Conservation (phyloP, 768 basidiomycete species). For the Macrolepiota albuminosa region DNA sequence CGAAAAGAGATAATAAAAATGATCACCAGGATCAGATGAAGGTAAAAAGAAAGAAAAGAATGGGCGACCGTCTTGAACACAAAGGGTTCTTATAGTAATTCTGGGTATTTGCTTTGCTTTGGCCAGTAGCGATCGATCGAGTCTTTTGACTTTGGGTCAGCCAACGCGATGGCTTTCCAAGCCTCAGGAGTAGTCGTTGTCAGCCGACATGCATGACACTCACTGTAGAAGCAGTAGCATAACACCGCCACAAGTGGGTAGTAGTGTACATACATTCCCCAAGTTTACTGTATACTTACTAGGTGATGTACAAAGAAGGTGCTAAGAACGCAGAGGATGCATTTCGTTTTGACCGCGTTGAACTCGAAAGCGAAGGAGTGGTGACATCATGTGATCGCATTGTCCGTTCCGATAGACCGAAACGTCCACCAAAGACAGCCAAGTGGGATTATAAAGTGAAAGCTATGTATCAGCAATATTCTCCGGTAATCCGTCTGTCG, state of each 20-base stretch:
- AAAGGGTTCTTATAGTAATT: conserved; percentile 23
- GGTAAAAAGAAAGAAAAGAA: conserved; percentile 30
- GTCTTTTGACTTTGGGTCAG: conserved; percentile 10
- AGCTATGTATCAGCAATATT: not conserved
- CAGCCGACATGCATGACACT: not conserved
- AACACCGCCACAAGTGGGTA: too few species aligned
- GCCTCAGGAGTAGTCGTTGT: not conserved
- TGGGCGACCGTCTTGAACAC: conserved; percentile 8
- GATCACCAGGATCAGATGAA: conserved; percentile 56
- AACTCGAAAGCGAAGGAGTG: not conserved
- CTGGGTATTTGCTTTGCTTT: conserved; percentile 19
- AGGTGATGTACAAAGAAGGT: not conserved
- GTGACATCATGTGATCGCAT: conserved; percentile 13
- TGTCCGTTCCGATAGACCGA: not conserved
- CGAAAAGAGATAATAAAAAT: conserved; percentile 5
- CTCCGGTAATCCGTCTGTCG: not conserved
- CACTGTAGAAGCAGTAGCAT: not conserved
- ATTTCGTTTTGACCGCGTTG: not conserved
- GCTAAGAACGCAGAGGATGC: not conserved
- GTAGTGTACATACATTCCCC: not conserved
- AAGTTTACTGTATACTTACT: not conserved
- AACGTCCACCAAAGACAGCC: too few species aligned
- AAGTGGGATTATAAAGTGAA: too few species aligned
- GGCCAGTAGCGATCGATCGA: conserved; percentile 16
- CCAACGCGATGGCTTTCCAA: conserved; percentile 3